A percentile compares a stretch with the other conserved stretches of the same genome.
Evolutionary conservation across 768 basidiomycete genomes (phyloP).

Genomic region (Amanita inopinata): DNA sequence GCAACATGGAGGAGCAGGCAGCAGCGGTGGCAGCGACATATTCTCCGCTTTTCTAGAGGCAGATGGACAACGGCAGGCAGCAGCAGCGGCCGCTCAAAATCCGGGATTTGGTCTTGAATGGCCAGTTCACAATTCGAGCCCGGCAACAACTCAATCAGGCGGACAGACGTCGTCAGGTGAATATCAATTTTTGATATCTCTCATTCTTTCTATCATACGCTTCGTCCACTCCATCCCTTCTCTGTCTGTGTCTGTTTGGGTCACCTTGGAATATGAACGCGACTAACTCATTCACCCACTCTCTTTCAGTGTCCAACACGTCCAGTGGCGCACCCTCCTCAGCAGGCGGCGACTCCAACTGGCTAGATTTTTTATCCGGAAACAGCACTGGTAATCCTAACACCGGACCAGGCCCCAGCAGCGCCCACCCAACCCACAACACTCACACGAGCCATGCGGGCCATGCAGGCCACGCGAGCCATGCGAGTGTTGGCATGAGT

Average conservation of each 20-base stretch:
- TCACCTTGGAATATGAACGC: too few species aligned
- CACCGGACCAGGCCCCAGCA: conserved; percentile 5
- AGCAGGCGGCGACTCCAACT: conserved; percentile 14
- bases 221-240: too few species aligned
- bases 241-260: too few species aligned
- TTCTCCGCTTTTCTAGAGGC: conserved; percentile 20
- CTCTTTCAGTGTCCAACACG: conserved; percentile 4
- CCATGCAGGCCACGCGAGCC: too few species aligned
- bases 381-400: conserved; percentile 8
- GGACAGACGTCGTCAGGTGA: conserved; percentile 15
- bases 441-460: too few species aligned
- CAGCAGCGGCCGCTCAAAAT: conserved; percentile 9
- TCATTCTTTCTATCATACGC: too few species aligned
- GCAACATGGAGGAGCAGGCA: neutral
- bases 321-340: conserved; percentile 7
- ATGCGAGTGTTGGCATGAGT: too few species aligned
- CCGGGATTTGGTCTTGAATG: conserved; percentile 22
- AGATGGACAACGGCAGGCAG: conserved; percentile 15
- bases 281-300: too few species aligned
- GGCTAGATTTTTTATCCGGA: conserved; percentile 23
- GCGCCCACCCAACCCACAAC: too few species aligned
- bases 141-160: conserved; percentile 2
- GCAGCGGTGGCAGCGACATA: conserved; percentile 11
- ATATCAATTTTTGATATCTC: too few species aligned
- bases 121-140: conserved; percentile 22